These are phyloP conservation scores for Kazachstania africana DNA, from an alignment of 805 yeast species.

Conservation along the genomic window DNA sequence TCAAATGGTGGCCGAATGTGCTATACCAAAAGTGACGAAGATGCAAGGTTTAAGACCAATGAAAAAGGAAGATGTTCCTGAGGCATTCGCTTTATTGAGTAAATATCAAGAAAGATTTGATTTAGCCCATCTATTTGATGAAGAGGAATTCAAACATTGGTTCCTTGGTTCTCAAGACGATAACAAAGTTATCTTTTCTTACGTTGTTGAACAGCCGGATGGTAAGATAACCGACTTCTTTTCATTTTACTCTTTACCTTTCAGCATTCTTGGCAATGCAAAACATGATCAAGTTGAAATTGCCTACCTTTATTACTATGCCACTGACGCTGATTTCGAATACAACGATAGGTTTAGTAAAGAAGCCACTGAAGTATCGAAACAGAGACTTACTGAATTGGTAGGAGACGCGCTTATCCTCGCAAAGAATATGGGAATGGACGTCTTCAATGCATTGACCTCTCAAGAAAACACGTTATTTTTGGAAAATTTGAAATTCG, in stretches of 20 bases:
- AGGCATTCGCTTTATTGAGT: slow-evolving; percentile 46
- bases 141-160: slow-evolving; percentile 66
- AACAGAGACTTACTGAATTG: slow-evolving; percentile 47
- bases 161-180: slow-evolving; percentile 36
- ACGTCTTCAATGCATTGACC: slow-evolving; percentile 88
- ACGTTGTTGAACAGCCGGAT: slow-evolving; percentile 49
- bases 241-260: slow-evolving; percentile 82
- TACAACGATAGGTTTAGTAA: slow-evolving; percentile 28
- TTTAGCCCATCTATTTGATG: slow-evolving; percentile 51
- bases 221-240: slow-evolving; percentile 76
- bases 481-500: slow-evolving; percentile 74
- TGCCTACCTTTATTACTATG: slow-evolving; percentile 86
- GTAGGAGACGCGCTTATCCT: slow-evolving; percentile 67
- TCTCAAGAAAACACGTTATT: slow-evolving; percentile 82
- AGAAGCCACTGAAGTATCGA: slow-evolving; percentile 34
- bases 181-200: slow-evolving; percentile 53
- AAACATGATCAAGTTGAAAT: slow-evolving; percentile 60
- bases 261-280: slow-evolving; percentile 61
- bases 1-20: slow-evolving; percentile 58
- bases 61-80: slow-evolving; percentile 48
- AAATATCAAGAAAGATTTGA: slow-evolving; percentile 62
- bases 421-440: slow-evolving; percentile 56
- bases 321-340: slow-evolving; percentile 51
- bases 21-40: slow-evolving; percentile 43
- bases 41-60: slow-evolving; percentile 42